Conservation (phyloP, 768 basidiomycete genomes). For the Russula lepida region DNA sequence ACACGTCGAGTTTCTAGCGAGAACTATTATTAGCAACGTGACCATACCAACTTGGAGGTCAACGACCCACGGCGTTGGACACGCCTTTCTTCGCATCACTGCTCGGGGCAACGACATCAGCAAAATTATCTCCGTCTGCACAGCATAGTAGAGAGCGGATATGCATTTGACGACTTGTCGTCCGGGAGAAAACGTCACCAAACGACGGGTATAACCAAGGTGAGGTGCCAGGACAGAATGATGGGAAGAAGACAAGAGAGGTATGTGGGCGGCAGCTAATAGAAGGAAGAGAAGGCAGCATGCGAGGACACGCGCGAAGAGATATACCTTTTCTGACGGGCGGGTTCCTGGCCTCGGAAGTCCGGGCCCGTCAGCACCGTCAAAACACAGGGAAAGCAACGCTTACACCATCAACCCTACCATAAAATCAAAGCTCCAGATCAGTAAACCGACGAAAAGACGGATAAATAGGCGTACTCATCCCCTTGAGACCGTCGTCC, state of each 20-base stretch:
- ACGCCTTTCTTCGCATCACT: conserved; percentile 4
- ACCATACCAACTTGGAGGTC: background rate
- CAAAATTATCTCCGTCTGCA: conserved; percentile 4
- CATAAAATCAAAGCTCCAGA: background rate
- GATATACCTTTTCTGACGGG: conserved; percentile 20
- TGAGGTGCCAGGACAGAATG: conserved; percentile 12
- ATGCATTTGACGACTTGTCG: conserved; percentile 15
- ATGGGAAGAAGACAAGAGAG: conserved; percentile 7
- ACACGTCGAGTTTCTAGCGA: conserved; percentile 29
- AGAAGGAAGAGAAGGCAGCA: conserved; percentile 2
- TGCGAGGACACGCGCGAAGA: conserved; percentile 2
- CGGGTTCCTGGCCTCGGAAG: conserved; percentile 18
- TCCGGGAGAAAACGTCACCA: conserved; percentile 1
- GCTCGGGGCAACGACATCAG: conserved; percentile 7
- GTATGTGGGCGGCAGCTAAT: background rate
- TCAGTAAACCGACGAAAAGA: background rate
- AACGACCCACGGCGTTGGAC: conserved; percentile 4
- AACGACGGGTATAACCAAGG: conserved; percentile 1
- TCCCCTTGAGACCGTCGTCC: conserved; percentile 11
- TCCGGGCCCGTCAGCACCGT: conserved; percentile 12
- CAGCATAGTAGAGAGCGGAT: conserved; percentile 18
- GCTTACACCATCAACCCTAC: conserved; percentile 16
- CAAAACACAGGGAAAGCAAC: background rate
- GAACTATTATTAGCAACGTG: conserved; percentile 5
- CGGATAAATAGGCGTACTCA: conserved; percentile 23